Evolutionary conservation across 2,329 filamentous ascomycete species (phyloP), one percentile per base, ranked within the genome.

Genomic region (Hymenoscyphus occultus): DNA sequence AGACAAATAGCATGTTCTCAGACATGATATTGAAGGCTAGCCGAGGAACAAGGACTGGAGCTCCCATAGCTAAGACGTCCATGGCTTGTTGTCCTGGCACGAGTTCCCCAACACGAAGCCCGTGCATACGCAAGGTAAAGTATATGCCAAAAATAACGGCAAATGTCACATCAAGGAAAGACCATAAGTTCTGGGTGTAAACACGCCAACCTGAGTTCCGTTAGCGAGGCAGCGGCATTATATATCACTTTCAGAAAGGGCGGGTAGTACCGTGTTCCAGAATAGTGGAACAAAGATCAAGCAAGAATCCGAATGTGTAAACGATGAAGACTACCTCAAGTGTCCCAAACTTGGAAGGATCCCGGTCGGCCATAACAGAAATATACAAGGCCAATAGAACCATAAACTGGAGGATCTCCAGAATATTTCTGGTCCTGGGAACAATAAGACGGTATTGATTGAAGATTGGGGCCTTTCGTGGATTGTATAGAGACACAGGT

Each of bases 391-490:
- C 76, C 13, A 95, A 81, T 0, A 96, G 80, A 9, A 90, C 78
- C 35, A 88, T 72, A 74, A 95, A 96, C 72, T 95, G 90, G 19
- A 84, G 80, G 1, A 90, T 83, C 76, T 96, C 92, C 63, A 95
- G 82, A 35, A 90, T 78, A 73, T 90, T 93, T 64, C 92, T 82
- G 0, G 89, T 94, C 14, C 91, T 83, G 12, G 92, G 92, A 9
- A 96, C 92, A 68, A 93, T 90, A 7, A 96, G 83, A 1, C 92
- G 89, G 73, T 95, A 95, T 74, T 96, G 92, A 72, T 96, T 94
- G 28, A 96, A 82, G 32, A 93, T 74, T 1, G 90, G 90, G 5
- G 89, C 90, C 68, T 88, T 85, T 16, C 89, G 81, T 1, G 91
- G 92, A 72, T 93, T 88, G 75, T 95, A 95, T 0, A 95, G 79